phyloP scores from a whole-genome alignment of 805 yeast genomes.

The Cyberlindnera samutprakarnensis region DNA sequence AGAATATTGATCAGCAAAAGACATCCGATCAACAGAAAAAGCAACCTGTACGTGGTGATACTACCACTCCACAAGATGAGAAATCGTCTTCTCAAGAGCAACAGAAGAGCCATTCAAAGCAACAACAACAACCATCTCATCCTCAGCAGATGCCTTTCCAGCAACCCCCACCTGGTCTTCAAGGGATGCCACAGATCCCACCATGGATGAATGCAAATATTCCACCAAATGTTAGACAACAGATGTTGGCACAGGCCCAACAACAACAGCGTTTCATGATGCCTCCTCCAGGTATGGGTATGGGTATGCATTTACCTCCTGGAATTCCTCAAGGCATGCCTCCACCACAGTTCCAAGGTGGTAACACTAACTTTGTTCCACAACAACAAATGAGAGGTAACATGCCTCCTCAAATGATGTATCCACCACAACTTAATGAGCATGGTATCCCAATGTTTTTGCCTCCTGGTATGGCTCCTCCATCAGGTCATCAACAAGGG shows the following conservation, averaged over 20 bases:
- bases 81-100: neutral
- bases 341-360: neutral
- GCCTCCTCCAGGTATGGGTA: conserved; percentile 1
- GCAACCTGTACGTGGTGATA: conserved; percentile 10
- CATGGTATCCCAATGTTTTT: conserved; percentile 7
- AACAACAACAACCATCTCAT: neutral
- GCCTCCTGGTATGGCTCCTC: conserved; percentile 20
- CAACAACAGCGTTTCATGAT: conserved; percentile 1
- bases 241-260: conserved; percentile 7
- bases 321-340: conserved; percentile 1
- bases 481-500: conserved; percentile 10
- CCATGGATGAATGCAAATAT: conserved; percentile 13
- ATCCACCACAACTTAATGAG: conserved; percentile 6
- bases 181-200: conserved; percentile 4
- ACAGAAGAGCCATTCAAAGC: too few species aligned
- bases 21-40: conserved; percentile 14
- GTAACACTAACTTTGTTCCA: conserved; percentile 8
- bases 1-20: too few species aligned
- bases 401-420: conserved; percentile 12
- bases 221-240: conserved; percentile 15
- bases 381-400: conserved; percentile 9
- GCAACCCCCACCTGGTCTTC: neutral
- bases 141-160: conserved; percentile 5
- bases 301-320: neutral
- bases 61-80: neutral